Percentiles rank a stretch among this genome's conserved stretches.
Conservation (phyloP, 2,329 filamentous ascomycete species). For the Cercospora nicotianae region DNA sequence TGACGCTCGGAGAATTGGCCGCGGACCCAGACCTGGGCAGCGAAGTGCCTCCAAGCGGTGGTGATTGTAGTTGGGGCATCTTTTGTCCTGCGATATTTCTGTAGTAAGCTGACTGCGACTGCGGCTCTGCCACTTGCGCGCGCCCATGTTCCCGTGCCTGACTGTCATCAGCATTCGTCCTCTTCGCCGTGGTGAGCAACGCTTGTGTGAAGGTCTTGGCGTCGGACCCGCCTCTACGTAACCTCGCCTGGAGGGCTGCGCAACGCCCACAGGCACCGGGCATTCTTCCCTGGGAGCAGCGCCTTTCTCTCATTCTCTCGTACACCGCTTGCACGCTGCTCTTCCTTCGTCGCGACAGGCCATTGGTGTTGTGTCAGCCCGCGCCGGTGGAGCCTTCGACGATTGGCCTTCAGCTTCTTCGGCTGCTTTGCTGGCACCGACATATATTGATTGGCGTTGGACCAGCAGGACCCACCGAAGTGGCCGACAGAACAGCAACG, state of each 20-base stretch:
- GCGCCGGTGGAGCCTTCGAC: slow-evolving; percentile 2
- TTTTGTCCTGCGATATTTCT: not conserved
- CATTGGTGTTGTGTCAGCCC: not conserved
- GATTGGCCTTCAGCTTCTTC: slow-evolving; percentile 7
- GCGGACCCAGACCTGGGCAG: not conserved
- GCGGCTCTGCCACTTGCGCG: not conserved
- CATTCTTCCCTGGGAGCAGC: slow-evolving; percentile 1
- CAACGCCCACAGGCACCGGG: slow-evolving; percentile 2
- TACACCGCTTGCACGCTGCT: not conserved
- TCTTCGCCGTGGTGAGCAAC: not conserved
- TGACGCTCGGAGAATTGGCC: not conserved
- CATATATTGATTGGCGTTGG: not conserved
- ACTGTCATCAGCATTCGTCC: not conserved
- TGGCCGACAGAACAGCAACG: not conserved
- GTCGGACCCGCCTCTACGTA: not conserved
- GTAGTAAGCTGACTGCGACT: not conserved
- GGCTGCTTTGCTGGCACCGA: slow-evolving; percentile 21
- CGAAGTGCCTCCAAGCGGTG: not conserved
- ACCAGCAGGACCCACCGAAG: not conserved
- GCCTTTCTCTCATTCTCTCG: not conserved
- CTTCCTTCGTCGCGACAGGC: not conserved
- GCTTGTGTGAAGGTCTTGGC: not conserved
- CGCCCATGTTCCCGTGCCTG: not conserved
- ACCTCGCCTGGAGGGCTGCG: not conserved
- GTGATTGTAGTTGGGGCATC: not conserved